Evolutionary conservation across 2,329 filamentous ascomycete genomes (phyloP), one percentile per base, ranked within the genome.

Genomic region (Atkinsonella texensis): DNA sequence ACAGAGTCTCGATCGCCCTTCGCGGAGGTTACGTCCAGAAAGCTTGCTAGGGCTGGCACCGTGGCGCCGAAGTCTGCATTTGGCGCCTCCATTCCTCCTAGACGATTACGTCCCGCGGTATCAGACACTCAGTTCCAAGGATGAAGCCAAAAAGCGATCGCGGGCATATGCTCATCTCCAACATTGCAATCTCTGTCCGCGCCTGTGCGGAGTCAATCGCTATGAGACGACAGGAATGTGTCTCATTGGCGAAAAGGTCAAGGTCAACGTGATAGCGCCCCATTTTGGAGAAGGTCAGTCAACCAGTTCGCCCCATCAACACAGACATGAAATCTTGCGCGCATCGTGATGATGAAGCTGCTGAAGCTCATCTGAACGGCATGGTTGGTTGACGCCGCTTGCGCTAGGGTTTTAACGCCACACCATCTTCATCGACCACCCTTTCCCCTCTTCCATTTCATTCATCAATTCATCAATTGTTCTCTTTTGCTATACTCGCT

Each of bases 261-360:
- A 88, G 60, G 86, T 93, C 58, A 89, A 88, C 63, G 86, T 87
- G 8, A 88, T 94, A 57, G 87, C 87, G 53, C 88, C 87, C 48
- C 88, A 93, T 67, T 90, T 90, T 64, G 87, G 87, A 43, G 87
- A 91, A 73, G 80, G 75, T 77, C 55, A 57, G 71, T 31, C 12
- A 28, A n/a, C 20, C 11, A 17, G 46, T 48, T 18, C 17, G 35
- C 35, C 20, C n/a, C 46, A 23, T 23, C 20, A 23, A 23, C 20
- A 23, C 20, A 4, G 20, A 23, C 2, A 23, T 23, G 20, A 23
- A 4, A 23, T 23, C 20, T 23, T 23, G 20, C 4, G 20, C 20
- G 20, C 7, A 35, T 35, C 33, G 3, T 35, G 3, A 2, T 35
- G 20, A 23, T 23, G 20, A 23, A 23, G 20, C 15, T 38, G 6